Conservation (phyloP, 2,329 filamentous ascomycete species). For the Fusarium siculi region DNA sequence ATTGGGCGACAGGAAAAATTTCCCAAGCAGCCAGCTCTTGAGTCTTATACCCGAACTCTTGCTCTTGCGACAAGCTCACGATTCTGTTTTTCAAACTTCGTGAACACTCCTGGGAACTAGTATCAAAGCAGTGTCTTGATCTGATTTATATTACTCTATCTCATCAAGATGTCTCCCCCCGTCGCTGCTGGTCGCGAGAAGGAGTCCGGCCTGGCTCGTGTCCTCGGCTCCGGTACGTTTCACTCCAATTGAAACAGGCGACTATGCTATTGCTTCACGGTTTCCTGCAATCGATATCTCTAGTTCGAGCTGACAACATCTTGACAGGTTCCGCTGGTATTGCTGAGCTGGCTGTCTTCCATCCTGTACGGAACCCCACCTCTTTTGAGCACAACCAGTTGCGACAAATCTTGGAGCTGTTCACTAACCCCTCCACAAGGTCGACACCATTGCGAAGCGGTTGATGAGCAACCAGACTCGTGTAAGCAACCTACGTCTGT, state of each 20-base stretch:
- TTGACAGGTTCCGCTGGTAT: constrained; percentile 89
- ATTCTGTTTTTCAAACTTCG: constrained; percentile 1
- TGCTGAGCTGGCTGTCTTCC: constrained; percentile 91
- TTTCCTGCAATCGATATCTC: not conserved
- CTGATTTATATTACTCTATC: not conserved
- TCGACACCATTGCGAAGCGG: constrained; percentile 98
- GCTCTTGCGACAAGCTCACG: constrained; percentile 25
- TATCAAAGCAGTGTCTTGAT: constrained; percentile 3
- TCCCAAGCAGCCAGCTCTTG: constrained; percentile 25
- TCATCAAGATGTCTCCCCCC: constrained; percentile 68
- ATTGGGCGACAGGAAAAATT: constrained; percentile 41
- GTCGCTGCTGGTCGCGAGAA: constrained; percentile 66
- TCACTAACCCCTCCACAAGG: constrained; percentile 59
- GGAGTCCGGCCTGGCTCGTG: constrained; percentile 88
- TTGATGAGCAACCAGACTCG: constrained; percentile 95
- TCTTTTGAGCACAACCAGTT: constrained; percentile 6
- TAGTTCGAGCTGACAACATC: constrained; percentile 33
- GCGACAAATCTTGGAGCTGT: constrained; percentile 8
- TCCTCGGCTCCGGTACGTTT: constrained; percentile 85
- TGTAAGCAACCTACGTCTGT: constrained; percentile 60
- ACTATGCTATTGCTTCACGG: not conserved
- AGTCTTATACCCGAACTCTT: constrained; percentile 22
- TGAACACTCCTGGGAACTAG: constrained; percentile 10
- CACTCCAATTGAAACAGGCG: constrained; percentile 15
- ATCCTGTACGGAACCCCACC: constrained; percentile 70